phyloP scores from a whole-genome alignment of 768 basidiomycete genomes.

The Lactarius akahatsu region DNA sequence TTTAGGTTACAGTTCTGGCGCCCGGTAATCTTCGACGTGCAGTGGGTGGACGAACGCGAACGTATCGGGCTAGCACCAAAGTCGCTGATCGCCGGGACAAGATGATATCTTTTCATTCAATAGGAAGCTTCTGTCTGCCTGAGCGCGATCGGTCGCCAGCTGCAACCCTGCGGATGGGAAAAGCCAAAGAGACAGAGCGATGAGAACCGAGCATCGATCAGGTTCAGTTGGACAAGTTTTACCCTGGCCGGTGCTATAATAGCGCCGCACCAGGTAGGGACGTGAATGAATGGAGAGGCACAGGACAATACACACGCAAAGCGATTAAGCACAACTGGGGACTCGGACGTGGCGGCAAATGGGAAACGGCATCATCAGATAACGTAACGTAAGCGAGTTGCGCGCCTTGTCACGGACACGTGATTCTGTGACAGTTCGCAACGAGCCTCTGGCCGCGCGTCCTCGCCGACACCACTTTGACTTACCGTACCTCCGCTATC shows the following conservation, averaged over 20 bases:
- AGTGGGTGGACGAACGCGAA: not conserved
- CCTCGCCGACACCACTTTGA: not conserved
- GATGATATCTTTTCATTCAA: not conserved
- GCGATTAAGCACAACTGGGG: not conserved
- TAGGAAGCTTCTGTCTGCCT: not conserved
- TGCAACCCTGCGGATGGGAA: constrained; percentile 12
- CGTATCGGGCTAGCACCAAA: constrained; percentile 15
- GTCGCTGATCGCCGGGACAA: not conserved
- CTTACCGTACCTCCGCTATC: not conserved
- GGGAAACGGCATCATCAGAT: not conserved
- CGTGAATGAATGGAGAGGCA: not conserved
- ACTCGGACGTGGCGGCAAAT: no score
- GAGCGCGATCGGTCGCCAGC: constrained; percentile 1
- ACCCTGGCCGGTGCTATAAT: not conserved
- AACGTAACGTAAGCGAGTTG: not conserved
- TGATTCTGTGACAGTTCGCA: constrained; percentile 11
- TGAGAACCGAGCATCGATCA: not conserved
- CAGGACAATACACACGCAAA: not conserved
- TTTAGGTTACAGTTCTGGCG: not conserved
- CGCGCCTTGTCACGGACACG: constrained; percentile 21
- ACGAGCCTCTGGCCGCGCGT: not conserved
- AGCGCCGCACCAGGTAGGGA: not conserved
- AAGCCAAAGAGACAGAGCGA: not conserved
- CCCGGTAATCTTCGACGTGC: not conserved
- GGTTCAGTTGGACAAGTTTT: not conserved